Evolutionary conservation across 257 asterid species (phyloP), one percentile per base, ranked within the genome.

Genomic region (Cynanchum wilfordii): DNA sequence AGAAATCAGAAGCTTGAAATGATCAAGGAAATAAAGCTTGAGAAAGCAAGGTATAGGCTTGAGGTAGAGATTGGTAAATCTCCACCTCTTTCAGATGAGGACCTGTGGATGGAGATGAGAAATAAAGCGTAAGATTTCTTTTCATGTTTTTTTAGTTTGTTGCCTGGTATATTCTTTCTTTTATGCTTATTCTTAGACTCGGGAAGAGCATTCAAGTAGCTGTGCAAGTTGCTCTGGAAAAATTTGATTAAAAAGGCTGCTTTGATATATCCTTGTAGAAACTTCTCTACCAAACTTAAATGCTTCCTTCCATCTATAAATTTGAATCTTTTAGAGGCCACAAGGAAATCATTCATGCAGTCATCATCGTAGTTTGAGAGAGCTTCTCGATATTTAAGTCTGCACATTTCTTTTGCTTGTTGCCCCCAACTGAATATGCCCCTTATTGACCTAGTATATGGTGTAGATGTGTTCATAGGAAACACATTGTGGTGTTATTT

Each of bases 11-110:
- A 95, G 82, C 95, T 87, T 80, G 87, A 95, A 83, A 88, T 95
- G 74, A 90, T 89, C 77, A 84, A 90, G 81, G 88, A 87, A 79
- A 77, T 95, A 77, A 95, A 87, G 77, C 63, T 83, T 66, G 97
- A 86, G 84, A 84, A 92, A 82, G 96, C 99, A 5, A 88, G 94
- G n/a, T 92, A 92, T 79, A 86, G 92, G 68, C 82, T 95, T 73
- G 97, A 95, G 86, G 98, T 87, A 56, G 98, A 92, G 87, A 92
- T 95, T 70, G 99, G 98, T 58, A 90, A 95, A 92, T 89, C 97
- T 76, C 98, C 98, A 68, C 95, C 96, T 68, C 93, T 95, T 76
- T 89, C 98, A 20, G 97, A 92, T 38, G 89, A 95, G 74, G 95
- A 89, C 80, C 87, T 92, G 71, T 92, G 85, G 84, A 22, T 77